phyloP scores from a whole-genome alignment of 2,329 filamentous ascomycete genomes.

The Penicillium griseofulvum region DNA sequence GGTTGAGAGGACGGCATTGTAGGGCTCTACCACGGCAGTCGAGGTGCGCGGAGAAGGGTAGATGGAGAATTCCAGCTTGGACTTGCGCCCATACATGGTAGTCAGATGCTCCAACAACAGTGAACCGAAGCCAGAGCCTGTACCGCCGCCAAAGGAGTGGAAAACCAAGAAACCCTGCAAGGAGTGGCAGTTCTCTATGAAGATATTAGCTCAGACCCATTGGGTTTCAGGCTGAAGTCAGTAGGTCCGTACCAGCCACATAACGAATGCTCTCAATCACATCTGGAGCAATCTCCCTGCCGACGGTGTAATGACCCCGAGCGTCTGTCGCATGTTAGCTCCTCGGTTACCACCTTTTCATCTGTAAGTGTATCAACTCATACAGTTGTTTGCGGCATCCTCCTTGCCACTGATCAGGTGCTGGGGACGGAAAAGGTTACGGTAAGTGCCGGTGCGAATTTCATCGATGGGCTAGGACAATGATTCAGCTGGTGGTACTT shows the following conservation, averaged over 20 bases:
- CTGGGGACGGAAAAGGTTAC: conserved; percentile 65
- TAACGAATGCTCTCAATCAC: conserved; percentile 65
- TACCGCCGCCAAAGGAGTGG: conserved; percentile 67
- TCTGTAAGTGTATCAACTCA: conserved; percentile 13
- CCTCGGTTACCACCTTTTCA: not conserved
- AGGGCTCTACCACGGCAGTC: conserved; percentile 66
- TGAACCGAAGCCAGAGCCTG: conserved; percentile 65
- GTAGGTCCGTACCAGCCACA: conserved; percentile 53
- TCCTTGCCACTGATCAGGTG: conserved; percentile 66
- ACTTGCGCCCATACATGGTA: conserved; percentile 66
- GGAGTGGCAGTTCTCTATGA: conserved; percentile 61
- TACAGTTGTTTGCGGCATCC: conserved; percentile 67
- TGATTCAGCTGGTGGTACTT: not conserved
- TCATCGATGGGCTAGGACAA: conserved; percentile 59
- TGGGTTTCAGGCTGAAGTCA: not conserved
- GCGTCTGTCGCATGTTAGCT: conserved; percentile 50
- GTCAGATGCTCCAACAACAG: conserved; percentile 63
- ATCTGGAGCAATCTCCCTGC: conserved; percentile 64
- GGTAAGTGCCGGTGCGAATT: conserved; percentile 62
- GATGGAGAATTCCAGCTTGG: conserved; percentile 65
- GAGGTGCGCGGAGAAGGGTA: conserved; percentile 64
- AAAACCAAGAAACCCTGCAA: conserved; percentile 68
- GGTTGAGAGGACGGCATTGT: conserved; percentile 58
- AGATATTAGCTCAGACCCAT: conserved; percentile 18
- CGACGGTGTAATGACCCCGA: conserved; percentile 67